Base-by-base conservation (phyloP, 345 rosid species). In the Sonneratia alba region DNA sequence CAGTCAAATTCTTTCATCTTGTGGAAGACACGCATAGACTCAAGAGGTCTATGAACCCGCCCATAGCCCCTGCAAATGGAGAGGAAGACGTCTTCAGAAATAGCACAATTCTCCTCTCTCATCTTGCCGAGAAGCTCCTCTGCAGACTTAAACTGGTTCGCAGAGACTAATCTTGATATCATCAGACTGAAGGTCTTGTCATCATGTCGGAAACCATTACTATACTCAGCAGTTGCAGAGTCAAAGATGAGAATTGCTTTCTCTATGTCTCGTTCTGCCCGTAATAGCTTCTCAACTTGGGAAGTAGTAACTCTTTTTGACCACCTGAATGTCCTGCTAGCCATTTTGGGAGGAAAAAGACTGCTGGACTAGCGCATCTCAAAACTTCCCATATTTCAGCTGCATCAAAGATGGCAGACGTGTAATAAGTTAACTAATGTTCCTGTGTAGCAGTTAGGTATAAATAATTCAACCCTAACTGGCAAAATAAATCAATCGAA, bases 41-140 rank as follows among this genome's bases (percentile, higher is more conserved):
- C 97, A 27, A 84, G 73, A 0, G 94, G 92, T 71, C 88, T 79
- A 70, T 90, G 99, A 78, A 87, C 91, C 27, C 97, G 75, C 48
- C 96, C 91, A 48, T 90, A 90, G 42, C 87, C 96, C 82, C 91
- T 83, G 69, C 91, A 90, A 74, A 95, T 71, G 24, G 83, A 84
- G 69, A 92, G 88, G 72, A 92, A 79, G 70, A 83, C 68, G 47
- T 89, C 84, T 80, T 92, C 98, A 0, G 69, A 75, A 43, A 90
- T 67, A n/a, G 42, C 71, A 64, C 95, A 86, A 59, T 79, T 83
- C 75, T 87, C 96, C 73, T 34, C 68, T 74, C 82, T 87, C 99
- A 95, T 90, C 81, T 96, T 83, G 36, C 70, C 65, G 56, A 90
- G 81, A 22, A 95, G 76, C 75, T 87, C 89, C 78, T 92, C 97